Base-by-base conservation (phyloP, 148 eudicot genomes). In the Linanthus parryae region DNA sequence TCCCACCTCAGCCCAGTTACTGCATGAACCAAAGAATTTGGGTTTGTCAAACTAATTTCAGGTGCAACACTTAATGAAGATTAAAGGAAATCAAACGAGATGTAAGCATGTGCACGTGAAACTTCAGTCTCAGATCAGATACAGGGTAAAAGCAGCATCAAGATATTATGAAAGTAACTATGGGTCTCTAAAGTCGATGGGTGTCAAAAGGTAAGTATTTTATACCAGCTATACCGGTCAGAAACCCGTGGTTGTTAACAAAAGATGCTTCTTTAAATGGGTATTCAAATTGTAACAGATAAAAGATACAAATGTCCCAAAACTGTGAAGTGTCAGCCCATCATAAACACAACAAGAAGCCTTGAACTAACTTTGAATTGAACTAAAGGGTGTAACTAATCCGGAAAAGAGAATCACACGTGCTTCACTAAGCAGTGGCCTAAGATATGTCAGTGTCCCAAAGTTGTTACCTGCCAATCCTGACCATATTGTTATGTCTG, bases 1-100 rank as follows among this genome's bases (percentile, higher is more conserved):
- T 88, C 95, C 99, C 99, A 94, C 65, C 99, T 78, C 52, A 35
- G 51, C 48, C 96, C 96, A 76, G 77, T 69, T 41, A 76, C 99
- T 88, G 62, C 43, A 72, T 58, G n/a, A 18, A 16, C 18, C 14
- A 18, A 54, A 3, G 24, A 10, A n/a, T 53, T 30, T 56, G 9
- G 55, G 48, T 30, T 35, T 18, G 15, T 48, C 16, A 9, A 23
- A 7, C 16, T 7, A 39, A 3, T 1, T 4, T 10, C n/a, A 44
- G 9, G 11, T 15, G 0, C 29, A 18, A 36, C 14, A 44, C n/a
- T 9, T 22, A 55, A 36, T 28, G 17, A 19, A 30, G n/a, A 54
- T 23, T 24, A 10, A 23, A 37, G 18, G 17, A 31, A 44, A 56
- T 59, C 17, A 34, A 10, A 54, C n/a, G n/a, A n/a, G n/a, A n/a